These are phyloP conservation scores for Podospora fimiseda DNA, from an alignment of 495 filamentous ascomycete species.

Conservation along the genomic window DNA sequence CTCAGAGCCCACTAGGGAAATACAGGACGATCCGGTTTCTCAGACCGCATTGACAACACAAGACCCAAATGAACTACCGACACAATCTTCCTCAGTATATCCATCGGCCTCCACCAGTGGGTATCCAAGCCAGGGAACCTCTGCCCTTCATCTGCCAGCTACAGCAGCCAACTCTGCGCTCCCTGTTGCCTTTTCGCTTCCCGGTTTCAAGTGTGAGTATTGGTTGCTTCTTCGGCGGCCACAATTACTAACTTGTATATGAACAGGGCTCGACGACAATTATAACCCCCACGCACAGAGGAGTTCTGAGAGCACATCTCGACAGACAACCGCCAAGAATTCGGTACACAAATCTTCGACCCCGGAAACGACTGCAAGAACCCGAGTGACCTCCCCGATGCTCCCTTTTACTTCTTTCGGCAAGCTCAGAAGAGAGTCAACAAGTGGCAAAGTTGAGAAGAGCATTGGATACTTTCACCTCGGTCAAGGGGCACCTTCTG, in stretches of 20 bases:
- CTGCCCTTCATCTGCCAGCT: conserved; percentile 7
- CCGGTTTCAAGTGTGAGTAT: conserved; percentile 15
- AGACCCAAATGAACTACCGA: neutral
- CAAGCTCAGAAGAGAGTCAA: conserved; percentile 21
- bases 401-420: conserved; percentile 14
- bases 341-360: neutral
- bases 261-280: conserved; percentile 11
- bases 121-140: conserved; percentile 9
- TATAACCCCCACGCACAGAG: conserved; percentile 5
- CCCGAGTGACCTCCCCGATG: neutral
- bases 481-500: conserved; percentile 22
- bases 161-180: neutral
- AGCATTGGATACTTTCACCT: conserved; percentile 26
- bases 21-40: neutral
- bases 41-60: neutral
- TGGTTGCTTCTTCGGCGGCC: no score
- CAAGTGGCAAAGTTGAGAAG: conserved; percentile 26
- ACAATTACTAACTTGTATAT: neutral
- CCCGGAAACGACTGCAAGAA: neutral
- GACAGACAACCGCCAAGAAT: conserved; percentile 1
- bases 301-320: conserved; percentile 11
- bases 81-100: conserved; percentile 21
- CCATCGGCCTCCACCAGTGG: conserved; percentile 16
- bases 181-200: neutral
- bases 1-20: neutral